phyloP scores from a whole-genome alignment of 805 yeast genomes.

The Starmerella powellii region DNA sequence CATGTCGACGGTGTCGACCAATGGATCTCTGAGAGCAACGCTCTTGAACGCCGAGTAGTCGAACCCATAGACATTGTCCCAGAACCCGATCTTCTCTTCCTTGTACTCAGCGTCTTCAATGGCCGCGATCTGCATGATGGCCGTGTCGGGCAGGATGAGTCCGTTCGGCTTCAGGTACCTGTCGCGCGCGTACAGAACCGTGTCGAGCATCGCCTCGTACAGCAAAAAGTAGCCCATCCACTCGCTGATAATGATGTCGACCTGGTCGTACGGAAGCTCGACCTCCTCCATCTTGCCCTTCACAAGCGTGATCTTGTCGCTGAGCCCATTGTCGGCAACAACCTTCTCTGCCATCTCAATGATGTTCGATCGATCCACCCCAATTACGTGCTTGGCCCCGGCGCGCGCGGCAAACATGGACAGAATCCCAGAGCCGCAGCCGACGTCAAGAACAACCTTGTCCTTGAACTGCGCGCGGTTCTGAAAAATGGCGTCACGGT shows the following conservation, averaged over 20 bases:
- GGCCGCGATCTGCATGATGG: conserved; percentile 78
- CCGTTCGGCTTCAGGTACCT: conserved; percentile 69
- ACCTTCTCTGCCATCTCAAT: conserved; percentile 93
- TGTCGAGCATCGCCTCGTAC: conserved; percentile 95
- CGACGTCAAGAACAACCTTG: conserved; percentile 91
- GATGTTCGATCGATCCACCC: conserved; percentile 93
- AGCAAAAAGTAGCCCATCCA: conserved; percentile 99
- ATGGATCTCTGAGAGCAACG: conserved; percentile 81
- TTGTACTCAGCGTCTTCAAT: conserved; percentile 89
- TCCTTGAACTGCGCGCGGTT: conserved; percentile 82
- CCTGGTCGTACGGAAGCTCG: conserved; percentile 65
- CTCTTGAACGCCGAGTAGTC: conserved; percentile 86
- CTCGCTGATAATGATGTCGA: conserved; percentile 89
- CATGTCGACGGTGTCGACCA: conserved; percentile 88
- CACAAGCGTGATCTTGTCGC: conserved; percentile 73
- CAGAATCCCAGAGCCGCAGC: conserved; percentile 96
- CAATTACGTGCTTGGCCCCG: conserved; percentile 97
- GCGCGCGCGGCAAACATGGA: conserved; percentile 97
- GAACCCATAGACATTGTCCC: conserved; percentile 97
- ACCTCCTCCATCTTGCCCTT: conserved; percentile 95
- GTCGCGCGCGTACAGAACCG: conserved; percentile 90
- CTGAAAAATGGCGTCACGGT: conserved; percentile 82
- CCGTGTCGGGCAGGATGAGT: conserved; percentile 86
- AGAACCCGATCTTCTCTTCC: conserved; percentile 77
- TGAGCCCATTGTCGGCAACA: conserved; percentile 68